A percentile compares a stretch with the other conserved stretches of the same genome.
Evolutionary conservation across 1,139 yeast species (phyloP).

Genomic region (Candida albicans): DNA sequence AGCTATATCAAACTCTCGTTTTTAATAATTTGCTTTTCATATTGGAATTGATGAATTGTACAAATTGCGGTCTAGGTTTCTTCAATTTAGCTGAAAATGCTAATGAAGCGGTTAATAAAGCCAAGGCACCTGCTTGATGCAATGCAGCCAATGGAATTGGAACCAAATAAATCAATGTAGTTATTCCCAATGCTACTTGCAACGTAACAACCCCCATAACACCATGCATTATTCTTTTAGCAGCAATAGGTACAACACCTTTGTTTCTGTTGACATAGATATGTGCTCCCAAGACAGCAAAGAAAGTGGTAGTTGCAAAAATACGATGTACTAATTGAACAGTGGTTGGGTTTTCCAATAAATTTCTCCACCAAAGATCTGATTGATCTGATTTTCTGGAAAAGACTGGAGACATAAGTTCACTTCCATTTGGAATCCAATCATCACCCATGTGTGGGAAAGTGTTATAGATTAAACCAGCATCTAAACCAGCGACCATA

Average conservation of each 20-base stretch:
- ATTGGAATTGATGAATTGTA: conserved; percentile 27
- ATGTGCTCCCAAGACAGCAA: conserved; percentile 65
- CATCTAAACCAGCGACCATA: conserved; percentile 97
- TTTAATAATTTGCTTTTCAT: conserved; percentile 22
- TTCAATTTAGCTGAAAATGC: conserved; percentile 69
- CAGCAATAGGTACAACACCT: conserved; percentile 56
- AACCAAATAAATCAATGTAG: conserved; percentile 82
- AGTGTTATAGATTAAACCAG: conserved; percentile 92
- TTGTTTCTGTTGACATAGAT: conserved; percentile 59
- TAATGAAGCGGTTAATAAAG: conserved; percentile 76
- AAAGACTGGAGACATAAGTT: conserved; percentile 74
- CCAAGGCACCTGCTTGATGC: conserved; percentile 97
- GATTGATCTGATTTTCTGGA: conserved; percentile 65
- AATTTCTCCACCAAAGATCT: conserved; percentile 87
- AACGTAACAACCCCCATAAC: conserved; percentile 79
- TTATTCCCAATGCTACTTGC: conserved; percentile 84
- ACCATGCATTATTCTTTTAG: conserved; percentile 56
- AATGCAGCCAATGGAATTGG: conserved; percentile 93
- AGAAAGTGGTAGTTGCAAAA: conserved; percentile 80
- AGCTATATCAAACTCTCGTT: background rate
- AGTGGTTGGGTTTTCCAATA: conserved; percentile 93
- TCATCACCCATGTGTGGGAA: conserved; percentile 96
- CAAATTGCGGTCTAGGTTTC: conserved; percentile 59
- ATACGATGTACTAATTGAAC: conserved; percentile 92
- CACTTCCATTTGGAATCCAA: conserved; percentile 67